phyloP scores from a whole-genome alignment of 371 early-diverging fungal genomes.

The Capniomyces stellatus region DNA sequence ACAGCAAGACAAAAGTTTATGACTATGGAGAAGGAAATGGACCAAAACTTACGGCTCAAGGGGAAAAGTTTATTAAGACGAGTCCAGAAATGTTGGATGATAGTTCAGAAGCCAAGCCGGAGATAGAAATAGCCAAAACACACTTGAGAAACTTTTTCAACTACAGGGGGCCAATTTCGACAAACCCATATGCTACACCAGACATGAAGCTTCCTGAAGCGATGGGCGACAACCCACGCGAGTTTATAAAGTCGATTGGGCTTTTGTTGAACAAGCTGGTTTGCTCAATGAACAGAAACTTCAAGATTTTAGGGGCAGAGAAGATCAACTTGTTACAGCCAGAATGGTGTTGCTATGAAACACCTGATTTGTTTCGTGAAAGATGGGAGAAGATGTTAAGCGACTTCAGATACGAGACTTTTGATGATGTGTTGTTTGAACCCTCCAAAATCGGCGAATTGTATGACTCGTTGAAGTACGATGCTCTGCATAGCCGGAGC shows the following conservation, averaged over 20 bases:
- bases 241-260: constrained; percentile 48
- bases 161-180: constrained; percentile 8
- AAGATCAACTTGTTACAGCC: constrained; percentile 12
- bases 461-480: constrained; percentile 90
- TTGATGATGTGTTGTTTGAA: constrained; percentile 29
- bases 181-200: constrained; percentile 17
- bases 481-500: constrained; percentile 78
- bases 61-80: constrained; percentile 32
- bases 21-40: neutral
- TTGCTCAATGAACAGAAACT: constrained; percentile 61
- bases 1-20: neutral
- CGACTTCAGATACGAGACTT: constrained; percentile 36
- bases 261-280: constrained; percentile 44
- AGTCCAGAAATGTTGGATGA: constrained; percentile 88
- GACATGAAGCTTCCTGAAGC: constrained; percentile 32
- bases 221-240: constrained; percentile 37
- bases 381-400: constrained; percentile 89
- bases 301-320: constrained; percentile 31
- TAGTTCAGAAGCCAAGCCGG: constrained; percentile 83
- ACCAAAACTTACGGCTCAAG: constrained; percentile 32
- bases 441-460: constrained; percentile 83
- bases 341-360: constrained; percentile 66
- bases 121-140: constrained; percentile 68
- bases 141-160: constrained; percentile 35
- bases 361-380: constrained; percentile 57